These are phyloP conservation scores for Pythium scleroteichum DNA, from an alignment of 352 stramenopile species.

Conservation along the genomic window DNA sequence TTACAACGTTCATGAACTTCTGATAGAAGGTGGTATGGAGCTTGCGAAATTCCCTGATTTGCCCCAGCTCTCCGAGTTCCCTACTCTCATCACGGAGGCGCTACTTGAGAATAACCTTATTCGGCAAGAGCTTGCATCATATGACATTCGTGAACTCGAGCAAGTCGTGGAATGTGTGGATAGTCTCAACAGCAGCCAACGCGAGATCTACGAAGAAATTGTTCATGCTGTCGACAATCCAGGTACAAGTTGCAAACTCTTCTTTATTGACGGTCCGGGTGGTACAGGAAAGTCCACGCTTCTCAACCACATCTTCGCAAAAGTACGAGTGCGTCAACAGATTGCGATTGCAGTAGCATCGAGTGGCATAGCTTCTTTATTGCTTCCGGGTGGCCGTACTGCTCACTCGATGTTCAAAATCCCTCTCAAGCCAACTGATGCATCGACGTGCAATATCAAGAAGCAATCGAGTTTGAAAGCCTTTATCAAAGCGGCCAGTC, in stretches of 20 bases:
- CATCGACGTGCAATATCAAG: constrained; percentile 15
- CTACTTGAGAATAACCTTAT: too few species aligned
- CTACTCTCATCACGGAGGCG: too few species aligned
- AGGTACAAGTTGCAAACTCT: not conserved
- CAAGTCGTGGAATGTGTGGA: constrained; percentile 2
- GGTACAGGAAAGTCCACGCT: constrained; percentile 13
- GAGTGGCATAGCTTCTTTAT: constrained; percentile 31
- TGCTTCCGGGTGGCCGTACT: constrained; percentile 34
- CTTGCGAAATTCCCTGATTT: too few species aligned
- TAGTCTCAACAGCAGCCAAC: too few species aligned
- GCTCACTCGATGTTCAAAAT: constrained; percentile 34
- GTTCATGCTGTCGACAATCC: not conserved
- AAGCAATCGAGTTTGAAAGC: not conserved
- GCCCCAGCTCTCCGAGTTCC: too few species aligned
- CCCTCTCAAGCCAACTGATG: not conserved
- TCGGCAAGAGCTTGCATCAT: too few species aligned
- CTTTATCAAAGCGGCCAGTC: not conserved
- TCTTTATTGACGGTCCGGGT: constrained; percentile 15
- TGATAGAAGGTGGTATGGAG: too few species aligned
- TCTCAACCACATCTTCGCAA: constrained; percentile 16
- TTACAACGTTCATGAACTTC: too few species aligned
- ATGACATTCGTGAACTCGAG: too few species aligned
- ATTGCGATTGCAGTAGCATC: constrained; percentile 33
- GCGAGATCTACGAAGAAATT: not conserved
- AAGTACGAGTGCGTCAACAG: constrained; percentile 13